A percentile compares a stretch with the other conserved stretches of the same genome.
phyloP scores from a whole-genome alignment of 768 basidiomycete genomes.

The Floccularia luteovirens region DNA sequence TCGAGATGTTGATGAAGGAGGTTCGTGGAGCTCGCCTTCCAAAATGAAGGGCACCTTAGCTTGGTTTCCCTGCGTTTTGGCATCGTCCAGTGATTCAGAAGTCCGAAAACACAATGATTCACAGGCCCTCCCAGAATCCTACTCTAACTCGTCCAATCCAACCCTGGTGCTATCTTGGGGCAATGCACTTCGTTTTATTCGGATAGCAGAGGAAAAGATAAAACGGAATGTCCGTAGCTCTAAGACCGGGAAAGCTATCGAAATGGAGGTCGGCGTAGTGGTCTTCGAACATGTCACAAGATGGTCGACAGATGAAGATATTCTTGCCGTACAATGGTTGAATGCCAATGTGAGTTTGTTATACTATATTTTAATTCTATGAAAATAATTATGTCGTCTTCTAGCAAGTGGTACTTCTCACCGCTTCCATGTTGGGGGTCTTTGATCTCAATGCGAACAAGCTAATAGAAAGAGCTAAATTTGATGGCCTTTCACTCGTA shows the following conservation, averaged over 20 bases:
- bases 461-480: slow-evolving; percentile 54
- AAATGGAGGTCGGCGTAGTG: slow-evolving; percentile 58
- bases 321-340: slow-evolving; percentile 82
- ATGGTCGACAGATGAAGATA: slow-evolving; percentile 54
- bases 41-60: slow-evolving; percentile 60
- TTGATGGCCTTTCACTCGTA: slow-evolving; percentile 48
- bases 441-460: slow-evolving; percentile 54
- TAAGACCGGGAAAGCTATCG: slow-evolving; percentile 52
- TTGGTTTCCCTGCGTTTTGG: slow-evolving; percentile 70
- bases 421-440: slow-evolving; percentile 50
- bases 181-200: slow-evolving; percentile 51
- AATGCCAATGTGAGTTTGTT: slow-evolving; percentile 72
- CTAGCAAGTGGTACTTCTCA: slow-evolving; percentile 68
- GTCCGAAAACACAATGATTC: slow-evolving; percentile 13
- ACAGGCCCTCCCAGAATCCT: slow-evolving; percentile 2
- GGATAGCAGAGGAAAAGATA: slow-evolving; percentile 51
- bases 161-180: slow-evolving; percentile 87
- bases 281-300: slow-evolving; percentile 51
- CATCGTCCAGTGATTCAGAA: slow-evolving; percentile 6
- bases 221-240: slow-evolving; percentile 41
- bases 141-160: slow-evolving; percentile 36
- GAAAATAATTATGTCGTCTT: slow-evolving; percentile 6
- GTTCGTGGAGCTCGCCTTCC: slow-evolving; percentile 30
- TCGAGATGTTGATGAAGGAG: slow-evolving; percentile 42
- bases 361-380: slow-evolving; percentile 1